Evolutionary conservation across 2,329 filamentous ascomycete species (phyloP), one percentile per base, ranked within the genome.

Genomic region (Trichoderma koningii): DNA sequence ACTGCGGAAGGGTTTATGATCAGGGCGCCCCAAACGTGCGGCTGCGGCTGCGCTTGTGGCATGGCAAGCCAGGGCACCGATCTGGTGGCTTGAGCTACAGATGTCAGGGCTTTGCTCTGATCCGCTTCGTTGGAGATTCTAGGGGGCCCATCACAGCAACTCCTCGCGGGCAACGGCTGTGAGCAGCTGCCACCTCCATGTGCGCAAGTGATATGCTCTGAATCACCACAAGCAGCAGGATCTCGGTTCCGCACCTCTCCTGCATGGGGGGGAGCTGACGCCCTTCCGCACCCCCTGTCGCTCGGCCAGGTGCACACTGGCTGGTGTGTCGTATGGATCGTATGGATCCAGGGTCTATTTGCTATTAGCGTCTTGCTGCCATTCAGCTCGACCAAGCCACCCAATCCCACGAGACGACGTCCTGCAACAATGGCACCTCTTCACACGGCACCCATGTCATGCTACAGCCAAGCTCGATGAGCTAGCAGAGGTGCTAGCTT

Each of bases 391-490:
- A 57, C 59, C 50, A 64, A 57, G 64, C 64, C 59, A 63, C 51
- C 57, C 57, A 53, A 63, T 63, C 30, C 50, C 34, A 44, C 60
- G 28, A 56, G 47, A 48, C 52, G 60, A 45, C 56, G 50, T 45
- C 64, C 51, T 62, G 48, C 64, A 55, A 48, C 30, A 34, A 55
- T 55, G 64, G 64, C 64, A 65, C 42, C 55, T 48, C 34, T 48
- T 62, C 64, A 51, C 57, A 30, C 21, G 47, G 71, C 62, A 65
- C 65, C 67, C 64, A 67, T 66, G 55, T 60, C 63, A 70, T 66
- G 68, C 68, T 69, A 68, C 68, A 64, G 63, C 61, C 62, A 73
- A 73, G 71, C 73, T 74, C 67, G 53, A 62, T 60, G 50, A 64
- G 56, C 44, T 66, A 72, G 69, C 69, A 67, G 68, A 65, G 61